Evolutionary conservation across 176 grass and related monocot genomes (phyloP).

Genomic region (Areca catechu): DNA sequence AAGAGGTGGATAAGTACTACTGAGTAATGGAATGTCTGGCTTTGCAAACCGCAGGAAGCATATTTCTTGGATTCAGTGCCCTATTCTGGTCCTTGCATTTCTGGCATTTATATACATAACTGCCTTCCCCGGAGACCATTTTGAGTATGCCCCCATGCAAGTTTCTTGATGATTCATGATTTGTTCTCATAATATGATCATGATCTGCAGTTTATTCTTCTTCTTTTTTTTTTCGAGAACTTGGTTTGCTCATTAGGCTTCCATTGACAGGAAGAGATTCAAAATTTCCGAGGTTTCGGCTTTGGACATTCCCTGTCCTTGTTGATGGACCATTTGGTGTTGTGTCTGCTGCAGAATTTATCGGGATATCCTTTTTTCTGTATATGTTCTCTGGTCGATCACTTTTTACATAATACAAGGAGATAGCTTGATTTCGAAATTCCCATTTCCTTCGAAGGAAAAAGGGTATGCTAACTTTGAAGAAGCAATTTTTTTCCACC

Average conservation of each 20-base stretch:
- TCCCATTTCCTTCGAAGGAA: conserved; percentile 5
- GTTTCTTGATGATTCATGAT: too few species aligned
- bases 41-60: conserved; percentile 35
- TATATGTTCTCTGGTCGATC: conserved; percentile 60
- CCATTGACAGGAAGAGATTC: conserved; percentile 45
- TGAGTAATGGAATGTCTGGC: not conserved
- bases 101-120: conserved; percentile 67
- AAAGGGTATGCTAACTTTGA: conserved; percentile 32
- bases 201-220: too few species aligned
- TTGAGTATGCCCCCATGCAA: conserved; percentile 33
- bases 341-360: conserved; percentile 78
- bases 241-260: too few species aligned
- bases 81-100: conserved; percentile 53
- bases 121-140: conserved; percentile 39
- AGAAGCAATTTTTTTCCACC: too few species aligned
- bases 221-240: too few species aligned
- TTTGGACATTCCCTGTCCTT: conserved; percentile 87
- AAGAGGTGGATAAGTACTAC: not conserved
- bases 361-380: conserved; percentile 64
- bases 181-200: too few species aligned
- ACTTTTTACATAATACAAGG: conserved; percentile 41
- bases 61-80: conserved; percentile 75
- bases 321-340: conserved; percentile 81
- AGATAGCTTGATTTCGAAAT: conserved; percentile 26
- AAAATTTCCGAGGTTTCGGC: conserved; percentile 58